Base-by-base conservation (phyloP, 176 grass and related monocot genomes). In the Juncus effusus region DNA sequence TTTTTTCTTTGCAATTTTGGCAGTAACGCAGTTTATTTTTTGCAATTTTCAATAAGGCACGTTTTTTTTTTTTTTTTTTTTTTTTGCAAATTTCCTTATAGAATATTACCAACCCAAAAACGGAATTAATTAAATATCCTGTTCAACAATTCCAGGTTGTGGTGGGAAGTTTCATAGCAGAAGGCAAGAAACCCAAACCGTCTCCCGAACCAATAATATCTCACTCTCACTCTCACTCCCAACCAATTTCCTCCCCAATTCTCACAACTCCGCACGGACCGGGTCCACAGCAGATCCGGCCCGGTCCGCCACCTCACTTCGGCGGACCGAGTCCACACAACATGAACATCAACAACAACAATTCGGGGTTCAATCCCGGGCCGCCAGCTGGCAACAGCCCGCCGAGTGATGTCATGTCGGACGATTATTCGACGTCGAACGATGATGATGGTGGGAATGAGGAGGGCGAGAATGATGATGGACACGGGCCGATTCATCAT, bases 81-180 rank as follows among this genome's bases (percentile, higher is more conserved):
- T 55, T n/a, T 6, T 67, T 5, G 41, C 10, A n/a, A 3, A 53
- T 71, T 53, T 55, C 40, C 36, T 56, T 1, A 53, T 70, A 10
- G 1, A 16, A 14, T 10, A 38, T 40, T 69, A n/a, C 49, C 56
- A 12, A 70, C 36, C 36, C 10, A 42, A 28, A 28, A 28, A 28
- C 19, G 0, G 19, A 28, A 28, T 28, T 28, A 28, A 28, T 28
- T 28, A 28, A 28, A 9, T 40, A 13, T 59, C 28, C 56, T 77
- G 13, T 15, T 55, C 74, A 45, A 36, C 38, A 77, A 44, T 51
- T 16, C 6, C 74, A 97, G 94, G 94, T 97, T 39, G 94, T 97
- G 2, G 88, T 97, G 10, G 94, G 85, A 38, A 97, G 94, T 69
- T 97, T 97, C 78, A 86, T 92, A 6, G 85, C 85, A 2, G 93